A percentile compares a stretch with the other conserved stretches of the same genome.
phyloP scores from a whole-genome alignment of 179 eudicot species.

The Silene coronaria region DNA sequence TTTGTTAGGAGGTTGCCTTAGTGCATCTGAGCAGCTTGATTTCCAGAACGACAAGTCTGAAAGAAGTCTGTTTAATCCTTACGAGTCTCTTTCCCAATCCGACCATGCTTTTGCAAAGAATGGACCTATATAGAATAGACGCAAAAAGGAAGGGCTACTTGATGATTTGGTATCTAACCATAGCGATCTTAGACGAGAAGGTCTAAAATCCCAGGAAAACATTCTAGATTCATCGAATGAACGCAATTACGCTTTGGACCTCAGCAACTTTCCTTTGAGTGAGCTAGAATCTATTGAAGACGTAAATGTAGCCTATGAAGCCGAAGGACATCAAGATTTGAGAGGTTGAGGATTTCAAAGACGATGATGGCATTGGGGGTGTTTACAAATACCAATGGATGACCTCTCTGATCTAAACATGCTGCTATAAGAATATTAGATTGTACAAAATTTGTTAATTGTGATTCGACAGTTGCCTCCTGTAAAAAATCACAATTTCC shows the following conservation, averaged over 20 bases:
- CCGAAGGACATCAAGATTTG: conserved; percentile 59
- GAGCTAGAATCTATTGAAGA: conserved; percentile 60
- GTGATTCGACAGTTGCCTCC: too few species aligned
- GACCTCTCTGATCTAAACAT: too few species aligned
- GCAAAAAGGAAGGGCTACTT: conserved; percentile 71
- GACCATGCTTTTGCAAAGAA: conserved; percentile 62
- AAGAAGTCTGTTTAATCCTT: conserved; percentile 30
- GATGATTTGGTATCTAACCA: conserved; percentile 37
- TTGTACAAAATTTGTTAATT: too few species aligned
- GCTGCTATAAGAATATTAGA: too few species aligned
- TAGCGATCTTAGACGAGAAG: conserved; percentile 41
- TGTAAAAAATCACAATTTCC: too few species aligned
- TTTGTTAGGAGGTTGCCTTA: conserved; percentile 33
- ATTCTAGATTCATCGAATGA: conserved; percentile 42
- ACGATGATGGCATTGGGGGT: too few species aligned
- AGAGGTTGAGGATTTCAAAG: not conserved
- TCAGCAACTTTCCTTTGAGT: conserved; percentile 38
- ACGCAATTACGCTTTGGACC: conserved; percentile 36
- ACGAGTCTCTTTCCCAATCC: conserved; percentile 36
- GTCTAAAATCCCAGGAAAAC: conserved; percentile 33
- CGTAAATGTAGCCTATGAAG: conserved; percentile 45
- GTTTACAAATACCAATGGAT: too few species aligned
- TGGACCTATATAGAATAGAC: conserved; percentile 61
- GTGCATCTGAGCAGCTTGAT: conserved; percentile 33
- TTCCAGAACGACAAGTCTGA: conserved; percentile 27